Evolutionary conservation across 495 filamentous ascomycete species (phyloP).

Genomic region (Tuber melanosporum): DNA sequence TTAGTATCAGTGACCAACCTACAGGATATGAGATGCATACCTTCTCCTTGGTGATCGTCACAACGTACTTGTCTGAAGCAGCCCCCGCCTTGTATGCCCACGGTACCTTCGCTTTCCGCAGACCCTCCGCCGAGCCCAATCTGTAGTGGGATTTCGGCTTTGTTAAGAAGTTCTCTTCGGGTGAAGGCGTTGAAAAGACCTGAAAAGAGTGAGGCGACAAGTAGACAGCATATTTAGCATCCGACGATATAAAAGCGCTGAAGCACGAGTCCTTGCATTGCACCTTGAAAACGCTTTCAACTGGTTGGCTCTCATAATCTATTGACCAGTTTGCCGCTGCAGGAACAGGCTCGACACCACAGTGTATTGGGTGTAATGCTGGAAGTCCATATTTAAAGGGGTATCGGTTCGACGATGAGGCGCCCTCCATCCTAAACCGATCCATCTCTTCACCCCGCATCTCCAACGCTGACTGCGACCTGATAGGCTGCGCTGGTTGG

Average conservation of each 20-base stretch:
- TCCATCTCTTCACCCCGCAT: conserved; percentile 28
- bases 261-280: conserved; percentile 39
- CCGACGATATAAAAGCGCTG: conserved; percentile 28
- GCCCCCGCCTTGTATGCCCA: conserved; percentile 37
- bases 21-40: conserved; percentile 16
- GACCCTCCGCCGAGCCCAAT: conserved; percentile 34
- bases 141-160: conserved; percentile 34
- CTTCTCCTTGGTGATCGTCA: conserved; percentile 35
- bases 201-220: conserved; percentile 37
- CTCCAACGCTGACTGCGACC: conserved; percentile 36
- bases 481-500: conserved; percentile 23
- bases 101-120: conserved; percentile 37
- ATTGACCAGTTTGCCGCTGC: conserved; percentile 15
- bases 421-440: conserved; percentile 20
- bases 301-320: conserved; percentile 33
- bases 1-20: conserved; percentile 6
- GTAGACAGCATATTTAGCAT: conserved; percentile 36
- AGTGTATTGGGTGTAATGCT: conserved; percentile 20
- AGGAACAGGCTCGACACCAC: conserved; percentile 31
- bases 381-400: conserved; percentile 2
- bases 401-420: conserved; percentile 16
- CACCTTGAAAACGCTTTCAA: conserved; percentile 35
- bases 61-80: conserved; percentile 38
- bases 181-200: conserved; percentile 32
- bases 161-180: conserved; percentile 19